Evolutionary conservation across 257 asterid species (phyloP).

Genomic region (Solanum clarkiae): DNA sequence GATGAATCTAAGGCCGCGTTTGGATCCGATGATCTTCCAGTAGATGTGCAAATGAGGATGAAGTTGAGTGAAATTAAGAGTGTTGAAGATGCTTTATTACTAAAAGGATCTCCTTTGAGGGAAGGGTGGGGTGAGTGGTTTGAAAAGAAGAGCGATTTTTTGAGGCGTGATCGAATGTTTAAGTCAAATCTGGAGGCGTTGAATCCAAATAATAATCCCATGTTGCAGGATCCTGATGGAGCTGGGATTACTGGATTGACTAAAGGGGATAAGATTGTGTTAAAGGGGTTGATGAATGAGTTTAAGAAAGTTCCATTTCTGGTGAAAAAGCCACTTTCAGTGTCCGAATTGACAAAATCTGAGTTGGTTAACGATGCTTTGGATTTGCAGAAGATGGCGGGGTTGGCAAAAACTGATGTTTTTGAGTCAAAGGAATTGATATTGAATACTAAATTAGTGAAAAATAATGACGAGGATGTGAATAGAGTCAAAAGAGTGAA

Average conservation of each 20-base stretch:
- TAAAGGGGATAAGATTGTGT: constrained; percentile 65
- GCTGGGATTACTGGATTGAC: constrained; percentile 58
- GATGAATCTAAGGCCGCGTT: constrained; percentile 31
- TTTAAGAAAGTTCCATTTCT: constrained; percentile 50
- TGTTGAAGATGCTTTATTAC: constrained; percentile 71
- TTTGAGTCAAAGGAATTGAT: neutral
- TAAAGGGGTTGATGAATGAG: constrained; percentile 55
- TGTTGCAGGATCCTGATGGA: constrained; percentile 91
- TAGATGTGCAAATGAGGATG: constrained; percentile 54
- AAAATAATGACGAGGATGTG: neutral
- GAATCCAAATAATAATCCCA: constrained; percentile 73
- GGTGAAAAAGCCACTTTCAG: constrained; percentile 45
- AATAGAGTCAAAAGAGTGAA: constrained; percentile 20
- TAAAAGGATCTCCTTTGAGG: constrained; percentile 80
- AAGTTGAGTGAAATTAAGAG: constrained; percentile 42
- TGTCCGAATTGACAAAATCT: constrained; percentile 11
- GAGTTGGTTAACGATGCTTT: constrained; percentile 8
- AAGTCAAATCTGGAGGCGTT: constrained; percentile 66
- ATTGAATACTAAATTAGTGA: neutral
- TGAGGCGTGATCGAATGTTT: constrained; percentile 82
- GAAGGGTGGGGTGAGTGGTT: constrained; percentile 99
- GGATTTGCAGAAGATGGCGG: neutral
- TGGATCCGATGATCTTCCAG: constrained; percentile 78
- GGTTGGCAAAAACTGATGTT: neutral
- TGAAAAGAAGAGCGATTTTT: constrained; percentile 77